Evolutionary conservation across 345 rosid species (phyloP).

Genomic region (rapeseed (Brassica napus)): Da-Ae NC_063436.1:20410001-20410500

Average conservation of each 20-base stretch:
- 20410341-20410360: slow-evolving; percentile 57
- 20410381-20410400: slow-evolving; percentile 59
- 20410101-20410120: not conserved
- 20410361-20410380: slow-evolving; percentile 36
- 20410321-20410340: slow-evolving; percentile 62
- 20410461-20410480: not conserved
- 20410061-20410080: not conserved
- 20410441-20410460: slow-evolving; percentile 42
- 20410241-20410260: slow-evolving; percentile 55
- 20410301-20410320: slow-evolving; percentile 65
- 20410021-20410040: not conserved
- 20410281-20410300: slow-evolving; percentile 60
- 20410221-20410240: slow-evolving; percentile 31
- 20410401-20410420: slow-evolving; percentile 46
- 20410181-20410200: slow-evolving; percentile 35
- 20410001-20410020: not conserved
- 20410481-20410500: not conserved
- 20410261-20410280: slow-evolving; percentile 57
- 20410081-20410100: not conserved
- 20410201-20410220: slow-evolving; percentile 48
- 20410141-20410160: not conserved
- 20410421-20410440: slow-evolving; percentile 49
- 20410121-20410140: not conserved
- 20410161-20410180: not conserved
- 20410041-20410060: not conserved